Evolutionary conservation across 176 grass and related monocot genomes (phyloP).

Genomic region (Zizania latifolia): DNA sequence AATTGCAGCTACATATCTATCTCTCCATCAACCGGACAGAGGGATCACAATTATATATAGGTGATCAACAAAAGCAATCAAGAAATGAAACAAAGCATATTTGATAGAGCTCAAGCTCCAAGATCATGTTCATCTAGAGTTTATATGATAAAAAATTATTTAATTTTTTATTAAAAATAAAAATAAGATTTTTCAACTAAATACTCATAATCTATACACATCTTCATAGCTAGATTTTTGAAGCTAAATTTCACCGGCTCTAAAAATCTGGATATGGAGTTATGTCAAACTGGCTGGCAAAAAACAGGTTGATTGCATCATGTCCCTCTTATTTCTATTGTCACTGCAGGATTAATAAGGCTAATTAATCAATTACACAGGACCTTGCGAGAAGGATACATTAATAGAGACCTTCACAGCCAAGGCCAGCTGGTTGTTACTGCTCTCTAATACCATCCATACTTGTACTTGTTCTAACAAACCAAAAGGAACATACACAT

Average conservation of each 20-base stretch:
- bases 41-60: too few species aligned
- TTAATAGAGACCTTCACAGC: constrained; percentile 24
- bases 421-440: neutral
- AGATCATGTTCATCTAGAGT: too few species aligned
- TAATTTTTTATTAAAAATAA: too few species aligned
- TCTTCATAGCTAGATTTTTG: too few species aligned
- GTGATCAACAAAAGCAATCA: neutral
- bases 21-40: too few species aligned
- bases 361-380: constrained; percentile 29
- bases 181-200: too few species aligned
- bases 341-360: neutral
- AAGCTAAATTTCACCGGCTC: too few species aligned
- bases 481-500: neutral
- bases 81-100: neutral
- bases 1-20: neutral
- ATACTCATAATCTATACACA: too few species aligned
- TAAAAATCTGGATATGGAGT: too few species aligned
- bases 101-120: too few species aligned
- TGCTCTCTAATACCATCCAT: neutral
- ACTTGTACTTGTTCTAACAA: neutral
- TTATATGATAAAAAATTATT: too few species aligned
- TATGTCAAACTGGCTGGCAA: too few species aligned
- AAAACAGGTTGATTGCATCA: neutral
- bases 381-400: constrained; percentile 21
- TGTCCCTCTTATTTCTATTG: neutral